A percentile compares a stretch with the other conserved stretches of the same genome.
These are phyloP conservation scores for Lindgomyces ingoldianus DNA, from an alignment of 495 filamentous ascomycete species.

Conservation along the genomic window DNA sequence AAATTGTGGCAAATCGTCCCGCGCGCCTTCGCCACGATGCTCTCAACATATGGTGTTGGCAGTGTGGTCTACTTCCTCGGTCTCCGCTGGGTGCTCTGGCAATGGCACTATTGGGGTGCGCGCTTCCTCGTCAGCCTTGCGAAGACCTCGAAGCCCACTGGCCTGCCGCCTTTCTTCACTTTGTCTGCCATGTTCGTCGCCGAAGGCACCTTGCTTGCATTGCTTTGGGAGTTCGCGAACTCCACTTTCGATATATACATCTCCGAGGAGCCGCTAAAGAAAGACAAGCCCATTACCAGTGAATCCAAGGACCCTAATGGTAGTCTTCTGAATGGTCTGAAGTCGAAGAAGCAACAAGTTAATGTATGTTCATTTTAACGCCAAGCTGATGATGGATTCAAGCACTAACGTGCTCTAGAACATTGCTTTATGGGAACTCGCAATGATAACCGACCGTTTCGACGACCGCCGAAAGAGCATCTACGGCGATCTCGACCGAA, in stretches of 20 bases:
- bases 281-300: constrained; percentile 75
- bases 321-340: constrained; percentile 80
- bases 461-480: constrained; percentile 74
- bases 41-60: constrained; percentile 8
- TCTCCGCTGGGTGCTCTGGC: constrained; percentile 26
- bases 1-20: background rate
- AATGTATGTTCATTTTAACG: constrained; percentile 53
- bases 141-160: constrained; percentile 59
- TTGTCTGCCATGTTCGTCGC: constrained; percentile 62
- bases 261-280: constrained; percentile 76
- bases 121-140: constrained; percentile 10
- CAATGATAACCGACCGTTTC: constrained; percentile 72
- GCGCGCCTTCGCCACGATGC: background rate
- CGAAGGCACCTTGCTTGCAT: constrained; percentile 65
- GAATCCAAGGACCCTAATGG: constrained; percentile 91
- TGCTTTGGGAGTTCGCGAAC: constrained; percentile 75
- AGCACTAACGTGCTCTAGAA: constrained; percentile 1
- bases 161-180: constrained; percentile 21
- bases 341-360: constrained; percentile 66
- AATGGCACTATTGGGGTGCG: constrained; percentile 11
- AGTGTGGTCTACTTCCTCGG: constrained; percentile 22
- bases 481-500: constrained; percentile 86
- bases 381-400: background rate
- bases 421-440: constrained; percentile 91
- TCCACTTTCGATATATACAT: constrained; percentile 75